A percentile compares a stretch with the other conserved stretches of the same genome.
Evolutionary conservation across 345 rosid species (phyloP).

Genomic region (Rhizophora mangle): DNA sequence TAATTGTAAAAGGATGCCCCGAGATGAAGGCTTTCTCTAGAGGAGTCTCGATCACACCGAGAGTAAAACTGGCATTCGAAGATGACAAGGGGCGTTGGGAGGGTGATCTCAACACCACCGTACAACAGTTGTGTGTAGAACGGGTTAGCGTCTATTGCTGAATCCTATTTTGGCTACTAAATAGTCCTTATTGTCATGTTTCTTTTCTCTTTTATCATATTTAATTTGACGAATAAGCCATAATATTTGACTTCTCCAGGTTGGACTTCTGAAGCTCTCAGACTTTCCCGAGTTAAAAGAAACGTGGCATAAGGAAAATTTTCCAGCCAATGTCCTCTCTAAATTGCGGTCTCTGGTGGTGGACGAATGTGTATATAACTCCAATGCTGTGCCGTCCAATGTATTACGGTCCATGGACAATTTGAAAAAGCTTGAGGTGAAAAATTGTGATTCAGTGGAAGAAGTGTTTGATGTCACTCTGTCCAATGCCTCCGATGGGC

Average conservation of each 20-base stretch:
- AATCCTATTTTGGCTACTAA: too few relatives aligned
- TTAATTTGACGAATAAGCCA: too few relatives aligned
- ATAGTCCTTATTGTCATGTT: too few relatives aligned
- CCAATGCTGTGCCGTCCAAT: slow-evolving; percentile 1
- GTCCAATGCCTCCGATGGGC: background rate
- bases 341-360: background rate
- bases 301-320: slow-evolving; percentile 5
- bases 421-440: background rate
- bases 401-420: background rate
- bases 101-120: background rate
- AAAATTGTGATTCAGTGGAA: slow-evolving; percentile 2
- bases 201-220: too few relatives aligned
- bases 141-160: background rate
- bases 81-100: background rate
- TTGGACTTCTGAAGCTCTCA: slow-evolving; percentile 11
- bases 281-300: background rate
- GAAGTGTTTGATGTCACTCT: background rate
- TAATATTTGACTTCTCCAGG: background rate
- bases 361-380: background rate
- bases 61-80: background rate
- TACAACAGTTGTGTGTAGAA: background rate
- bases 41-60: background rate
- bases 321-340: background rate
- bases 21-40: background rate
- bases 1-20: background rate